Evolutionary conservation across 2,329 filamentous ascomycete genomes (phyloP).

Genomic region (Mycosphaerella arachidis): DNA sequence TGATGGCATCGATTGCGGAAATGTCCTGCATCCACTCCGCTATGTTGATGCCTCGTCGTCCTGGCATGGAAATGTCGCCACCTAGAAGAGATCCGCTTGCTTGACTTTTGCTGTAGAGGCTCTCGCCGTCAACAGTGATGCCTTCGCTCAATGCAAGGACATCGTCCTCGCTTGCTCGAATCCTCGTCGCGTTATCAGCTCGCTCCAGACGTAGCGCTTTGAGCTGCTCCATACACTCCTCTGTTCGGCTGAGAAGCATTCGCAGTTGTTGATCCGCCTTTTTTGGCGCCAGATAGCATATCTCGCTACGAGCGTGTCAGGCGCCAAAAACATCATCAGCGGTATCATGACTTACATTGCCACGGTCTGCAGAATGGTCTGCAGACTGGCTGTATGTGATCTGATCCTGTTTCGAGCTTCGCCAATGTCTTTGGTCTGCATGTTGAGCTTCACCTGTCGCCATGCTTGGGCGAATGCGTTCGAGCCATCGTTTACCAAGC

Average conservation of each 20-base stretch:
- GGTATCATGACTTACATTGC: conserved; percentile 1
- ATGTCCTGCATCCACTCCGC: conserved; percentile 8
- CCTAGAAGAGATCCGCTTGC: conserved; percentile 9
- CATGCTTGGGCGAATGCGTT: conserved; percentile 7
- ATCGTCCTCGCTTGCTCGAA: conserved; percentile 4
- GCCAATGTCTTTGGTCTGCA: conserved; percentile 13
- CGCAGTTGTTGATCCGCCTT: conserved; percentile 12
- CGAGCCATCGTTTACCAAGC: conserved; percentile 2
- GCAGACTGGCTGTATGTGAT: conserved; percentile 13
- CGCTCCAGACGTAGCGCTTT: conserved; percentile 3
- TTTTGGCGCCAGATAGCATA: conserved; percentile 11
- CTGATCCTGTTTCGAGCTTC: conserved; percentile 12
- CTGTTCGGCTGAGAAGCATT: conserved; percentile 1
- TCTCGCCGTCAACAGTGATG: conserved; percentile 10
- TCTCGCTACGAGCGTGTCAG: conserved; percentile 2
- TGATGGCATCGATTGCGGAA: conserved; percentile 2
- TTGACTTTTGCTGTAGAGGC: conserved; percentile 9
- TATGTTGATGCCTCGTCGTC: conserved; percentile 4
- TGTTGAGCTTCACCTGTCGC: conserved; percentile 15
- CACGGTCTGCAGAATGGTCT: conserved; percentile 12
- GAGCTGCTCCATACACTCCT: conserved; percentile 8
- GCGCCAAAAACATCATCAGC: neutral
- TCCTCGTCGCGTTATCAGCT: neutral
- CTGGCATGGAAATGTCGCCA: neutral
- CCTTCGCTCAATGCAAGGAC: conserved; percentile 4